Percentiles rank a stretch among this genome's conserved stretches.
Evolutionary conservation across 192 early-diverging fungal species (phyloP).

Genomic region (Cetraspora pellucida): DNA sequence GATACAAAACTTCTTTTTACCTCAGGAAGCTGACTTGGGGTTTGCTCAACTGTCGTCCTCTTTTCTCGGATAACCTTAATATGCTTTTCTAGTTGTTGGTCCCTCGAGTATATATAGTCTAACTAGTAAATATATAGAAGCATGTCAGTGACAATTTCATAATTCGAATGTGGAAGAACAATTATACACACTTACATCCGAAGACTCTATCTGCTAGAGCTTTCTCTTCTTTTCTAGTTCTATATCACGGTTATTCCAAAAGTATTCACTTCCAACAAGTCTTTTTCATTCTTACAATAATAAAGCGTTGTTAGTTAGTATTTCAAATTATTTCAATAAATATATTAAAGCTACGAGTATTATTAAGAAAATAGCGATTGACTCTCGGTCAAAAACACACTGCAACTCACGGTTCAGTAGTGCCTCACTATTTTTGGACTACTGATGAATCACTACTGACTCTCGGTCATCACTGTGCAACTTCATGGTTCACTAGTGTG

Average conservation of each 20-base stretch:
- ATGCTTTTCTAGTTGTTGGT: background rate
- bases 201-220: constrained; percentile 17
- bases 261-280: constrained; percentile 5
- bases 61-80: constrained; percentile 6
- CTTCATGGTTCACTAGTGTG: constrained; percentile 18
- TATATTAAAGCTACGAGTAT: constrained; percentile 13
- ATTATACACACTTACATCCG: background rate
- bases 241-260: constrained; percentile 16
- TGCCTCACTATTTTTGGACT: constrained; percentile 10
- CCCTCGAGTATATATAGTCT: background rate
- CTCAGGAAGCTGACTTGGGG: background rate
- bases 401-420: constrained; percentile 24
- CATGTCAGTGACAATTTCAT: constrained; percentile 6
- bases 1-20: constrained; percentile 2
- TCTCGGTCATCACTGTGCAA: constrained; percentile 22
- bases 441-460: constrained; percentile 11
- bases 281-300: constrained; percentile 20
- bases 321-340: constrained; percentile 17
- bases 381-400: constrained; percentile 16
- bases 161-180: background rate
- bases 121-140: constrained; percentile 20
- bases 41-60: background rate
- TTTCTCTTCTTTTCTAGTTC: constrained; percentile 14
- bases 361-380: constrained; percentile 10
- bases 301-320: constrained; percentile 10